Base-by-base conservation (phyloP, 2,329 filamentous ascomycete genomes). In the Aureobasidium vineae region DNA sequence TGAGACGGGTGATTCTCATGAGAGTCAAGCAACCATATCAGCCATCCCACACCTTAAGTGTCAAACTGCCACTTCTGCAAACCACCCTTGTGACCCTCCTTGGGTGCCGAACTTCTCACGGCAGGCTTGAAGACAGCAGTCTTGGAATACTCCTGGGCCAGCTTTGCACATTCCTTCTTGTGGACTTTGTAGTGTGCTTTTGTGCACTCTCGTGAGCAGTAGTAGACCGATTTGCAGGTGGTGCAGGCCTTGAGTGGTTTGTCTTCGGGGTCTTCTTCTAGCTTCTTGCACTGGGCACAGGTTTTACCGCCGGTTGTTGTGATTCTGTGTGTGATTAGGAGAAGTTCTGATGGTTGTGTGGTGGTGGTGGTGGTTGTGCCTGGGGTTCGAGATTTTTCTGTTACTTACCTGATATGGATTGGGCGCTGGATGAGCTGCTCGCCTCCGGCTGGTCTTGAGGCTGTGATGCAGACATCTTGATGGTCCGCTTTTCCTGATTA, bases 131-230 rank as follows among this genome's bases (percentile, higher is more conserved):
- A 73, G 47, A 76, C 75, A 57, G 77, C 73, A 49, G 70, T 72
- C 63, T 77, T 76, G 11, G 73, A 71, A 43, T 78, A 78, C 68
- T 76, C 77, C 66, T 79, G 77, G 15, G 77, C 77, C 23, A 77
- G 70, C 3, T 69, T 69, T 6, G 76, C 74, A 68, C 77, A 79
- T 40, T 74, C 72, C 67, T 78, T 78, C 72, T 79, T 79, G 70
- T 79, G 77, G 49, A 72, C 69, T 66, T 78, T 79, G 68, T 74
- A 72, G 41, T 75, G 70, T 26, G 75, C 74, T 69, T 79, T 79
- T 66, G 77, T 77, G 71, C 77, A 79, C 36, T 79, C 76, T 26
- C 77, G 76, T 8, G 72, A 75, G 70, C 78, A 79, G 70, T 79
- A 79, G 7, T 68, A 64, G 16, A 75, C 73, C 63, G 73, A 77